A percentile compares a stretch with the other conserved stretches of the same genome.
Conservation (phyloP, 345 rosid genomes). For the Gossypium ekmanianum region DNA sequence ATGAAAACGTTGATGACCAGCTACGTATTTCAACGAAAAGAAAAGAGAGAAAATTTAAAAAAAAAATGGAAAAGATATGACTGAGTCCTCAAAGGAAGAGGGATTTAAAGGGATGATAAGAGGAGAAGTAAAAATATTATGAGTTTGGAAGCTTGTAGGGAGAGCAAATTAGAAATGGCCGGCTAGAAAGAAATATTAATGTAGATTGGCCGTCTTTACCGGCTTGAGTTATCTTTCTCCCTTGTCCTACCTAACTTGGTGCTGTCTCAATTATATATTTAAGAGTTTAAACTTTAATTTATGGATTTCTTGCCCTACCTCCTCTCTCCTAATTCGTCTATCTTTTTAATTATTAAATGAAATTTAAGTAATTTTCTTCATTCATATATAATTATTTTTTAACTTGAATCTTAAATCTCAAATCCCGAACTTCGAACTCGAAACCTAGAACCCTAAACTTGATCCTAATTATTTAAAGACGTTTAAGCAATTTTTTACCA, state of each 20-base stretch:
- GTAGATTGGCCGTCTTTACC: slow-evolving; percentile 16
- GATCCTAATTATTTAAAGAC: too few relatives aligned
- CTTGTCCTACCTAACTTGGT: slow-evolving; percentile 2
- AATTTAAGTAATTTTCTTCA: too few relatives aligned
- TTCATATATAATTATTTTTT: too few relatives aligned
- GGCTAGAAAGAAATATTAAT: neutral
- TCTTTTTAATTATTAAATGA: too few relatives aligned
- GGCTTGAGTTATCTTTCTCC: neutral
- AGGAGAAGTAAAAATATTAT: neutral
- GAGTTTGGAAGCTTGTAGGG: slow-evolving; percentile 3
- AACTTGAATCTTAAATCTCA: too few relatives aligned
- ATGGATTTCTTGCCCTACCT: neutral
- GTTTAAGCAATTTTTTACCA: too few relatives aligned
- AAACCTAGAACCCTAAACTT: too few relatives aligned
- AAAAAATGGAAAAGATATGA: neutral
- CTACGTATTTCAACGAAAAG: neutral
- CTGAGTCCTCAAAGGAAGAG: slow-evolving; percentile 11
- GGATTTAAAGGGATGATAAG: slow-evolving; percentile 1
- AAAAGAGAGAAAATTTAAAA: neutral
- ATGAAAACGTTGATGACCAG: slow-evolving; percentile 12
- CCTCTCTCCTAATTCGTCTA: too few relatives aligned
- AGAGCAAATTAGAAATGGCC: neutral
- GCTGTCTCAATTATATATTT: neutral
- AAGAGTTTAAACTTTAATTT: too few relatives aligned
- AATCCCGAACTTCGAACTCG: fast-evolving